These are phyloP conservation scores for Rhododendron vialii DNA, from an alignment of 148 eudicot genomes.

Conservation along the genomic window DNA sequence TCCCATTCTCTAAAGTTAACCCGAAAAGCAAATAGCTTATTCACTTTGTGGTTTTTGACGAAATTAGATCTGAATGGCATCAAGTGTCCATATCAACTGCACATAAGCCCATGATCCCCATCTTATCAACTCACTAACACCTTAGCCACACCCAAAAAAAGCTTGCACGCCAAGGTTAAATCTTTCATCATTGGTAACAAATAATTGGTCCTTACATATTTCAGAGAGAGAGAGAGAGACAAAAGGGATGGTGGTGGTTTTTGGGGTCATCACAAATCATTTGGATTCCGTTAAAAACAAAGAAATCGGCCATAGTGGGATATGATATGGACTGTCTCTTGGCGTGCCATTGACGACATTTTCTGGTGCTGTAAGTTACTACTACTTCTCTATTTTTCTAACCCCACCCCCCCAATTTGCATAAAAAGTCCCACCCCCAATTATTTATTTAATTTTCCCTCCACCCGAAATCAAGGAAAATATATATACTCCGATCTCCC, in stretches of 20 bases:
- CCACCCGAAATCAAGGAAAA: constrained; percentile 2
- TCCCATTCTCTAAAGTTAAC: neutral
- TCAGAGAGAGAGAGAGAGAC: neutral
- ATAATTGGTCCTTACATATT: neutral
- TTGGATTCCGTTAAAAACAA: neutral
- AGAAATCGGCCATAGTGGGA: neutral
- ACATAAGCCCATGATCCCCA: neutral
- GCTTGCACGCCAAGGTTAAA: constrained; percentile 8
- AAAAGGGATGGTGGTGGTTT: neutral
- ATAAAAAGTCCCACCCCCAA: constrained; percentile 12
- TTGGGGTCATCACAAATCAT: constrained; percentile 8
- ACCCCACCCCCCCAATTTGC: neutral
- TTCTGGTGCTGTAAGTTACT: neutral
- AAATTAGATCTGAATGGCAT: neutral
- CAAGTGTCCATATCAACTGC: neutral
- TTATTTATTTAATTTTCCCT: neutral
- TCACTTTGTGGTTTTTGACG: neutral
- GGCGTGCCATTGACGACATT: constrained; percentile 12
- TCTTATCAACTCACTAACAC: neutral
- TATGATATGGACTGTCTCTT: neutral
- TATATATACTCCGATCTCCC: neutral
- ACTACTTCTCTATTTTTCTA: neutral
- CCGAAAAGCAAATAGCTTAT: neutral
- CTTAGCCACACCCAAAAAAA: neutral
- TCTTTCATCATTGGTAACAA: constrained; percentile 1